These are phyloP conservation scores for Coriaria nepalensis DNA, from an alignment of 306 rosid genomes.

Conservation along the genomic window DNA sequence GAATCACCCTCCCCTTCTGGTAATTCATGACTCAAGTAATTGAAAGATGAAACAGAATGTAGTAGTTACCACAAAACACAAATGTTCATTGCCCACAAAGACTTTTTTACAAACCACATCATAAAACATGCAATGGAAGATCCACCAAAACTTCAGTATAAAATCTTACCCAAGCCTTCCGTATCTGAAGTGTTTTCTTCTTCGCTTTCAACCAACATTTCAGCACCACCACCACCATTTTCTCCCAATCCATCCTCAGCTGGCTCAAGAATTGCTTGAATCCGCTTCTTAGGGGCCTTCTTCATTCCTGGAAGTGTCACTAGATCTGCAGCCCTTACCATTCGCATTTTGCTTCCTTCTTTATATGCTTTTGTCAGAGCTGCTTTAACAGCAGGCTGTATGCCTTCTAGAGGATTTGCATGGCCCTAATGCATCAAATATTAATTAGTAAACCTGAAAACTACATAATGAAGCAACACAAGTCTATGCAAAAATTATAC, in stretches of 20 bases:
- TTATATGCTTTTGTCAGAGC: slow-evolving; percentile 66
- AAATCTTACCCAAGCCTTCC: slow-evolving; percentile 45
- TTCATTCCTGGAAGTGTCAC: slow-evolving; percentile 58
- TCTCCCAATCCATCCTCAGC: slow-evolving; percentile 42
- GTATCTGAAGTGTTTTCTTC: slow-evolving; percentile 60
- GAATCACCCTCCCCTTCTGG: too few relatives aligned
- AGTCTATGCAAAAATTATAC: too few relatives aligned
- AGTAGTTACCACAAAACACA: too few relatives aligned
- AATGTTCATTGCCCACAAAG: background rate
- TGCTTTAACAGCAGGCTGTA: slow-evolving; percentile 58
- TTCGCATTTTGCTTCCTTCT: slow-evolving; percentile 39
- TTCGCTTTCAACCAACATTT: slow-evolving; percentile 39
- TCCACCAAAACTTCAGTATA: background rate
- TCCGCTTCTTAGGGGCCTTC: slow-evolving; percentile 71
- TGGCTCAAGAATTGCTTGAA: slow-evolving; percentile 84
- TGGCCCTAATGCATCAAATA: slow-evolving; percentile 46
- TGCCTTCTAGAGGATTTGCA: slow-evolving; percentile 69
- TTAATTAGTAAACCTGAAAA: slow-evolving; percentile 3
- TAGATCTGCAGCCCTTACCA: slow-evolving; percentile 65
- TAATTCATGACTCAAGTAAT: too few relatives aligned
- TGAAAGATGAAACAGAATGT: too few relatives aligned
- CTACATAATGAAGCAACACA: slow-evolving; percentile 6
- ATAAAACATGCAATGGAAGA: background rate
- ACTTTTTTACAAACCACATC: background rate
- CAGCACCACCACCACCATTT: slow-evolving; percentile 23